A percentile compares a stretch with the other conserved stretches of the same genome.
Conservation (phyloP, 1,284 basidiomycete genomes). For the Tetrapyrgos nigripes region DNA sequence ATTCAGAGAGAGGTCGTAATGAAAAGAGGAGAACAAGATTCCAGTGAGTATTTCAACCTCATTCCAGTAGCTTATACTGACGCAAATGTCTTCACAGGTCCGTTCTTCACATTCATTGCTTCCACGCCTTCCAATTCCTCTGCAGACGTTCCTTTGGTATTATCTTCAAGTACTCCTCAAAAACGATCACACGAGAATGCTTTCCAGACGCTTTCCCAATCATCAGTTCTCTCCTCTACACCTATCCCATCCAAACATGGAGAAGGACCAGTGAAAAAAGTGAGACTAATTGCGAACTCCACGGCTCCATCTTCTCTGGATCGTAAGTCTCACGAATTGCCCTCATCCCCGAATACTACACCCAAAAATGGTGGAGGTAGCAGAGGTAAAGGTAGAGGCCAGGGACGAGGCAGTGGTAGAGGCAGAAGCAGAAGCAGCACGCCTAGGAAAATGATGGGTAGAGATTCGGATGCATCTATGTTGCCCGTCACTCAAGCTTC, state of each 20-base stretch:
- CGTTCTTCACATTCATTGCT: constrained; percentile 19
- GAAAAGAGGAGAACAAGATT: constrained; percentile 29
- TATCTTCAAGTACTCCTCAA: background rate
- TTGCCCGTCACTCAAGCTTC: no score
- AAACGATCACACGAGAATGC: background rate
- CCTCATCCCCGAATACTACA: no score
- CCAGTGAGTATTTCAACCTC: constrained; percentile 26
- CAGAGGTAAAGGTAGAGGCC: background rate
- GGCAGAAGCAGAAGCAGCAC: background rate
- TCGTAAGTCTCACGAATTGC: no score
- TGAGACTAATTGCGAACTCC: no score
- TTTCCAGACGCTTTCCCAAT: no score
- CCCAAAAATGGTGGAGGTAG: no score
- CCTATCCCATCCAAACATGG: no score
- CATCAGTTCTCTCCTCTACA: no score
- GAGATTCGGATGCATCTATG: no score
- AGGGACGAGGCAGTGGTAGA: background rate
- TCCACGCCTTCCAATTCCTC: background rate
- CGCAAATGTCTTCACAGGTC: constrained; percentile 12
- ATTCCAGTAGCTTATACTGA: background rate
- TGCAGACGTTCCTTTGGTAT: background rate
- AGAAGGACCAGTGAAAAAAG: no score
- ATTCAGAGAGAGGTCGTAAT: constrained; percentile 46
- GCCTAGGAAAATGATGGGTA: no score
- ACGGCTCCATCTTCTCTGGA: no score